These are phyloP conservation scores for Pontederia crassipes DNA, from an alignment of 176 grass and related monocot species.

Conservation along the genomic window DNA sequence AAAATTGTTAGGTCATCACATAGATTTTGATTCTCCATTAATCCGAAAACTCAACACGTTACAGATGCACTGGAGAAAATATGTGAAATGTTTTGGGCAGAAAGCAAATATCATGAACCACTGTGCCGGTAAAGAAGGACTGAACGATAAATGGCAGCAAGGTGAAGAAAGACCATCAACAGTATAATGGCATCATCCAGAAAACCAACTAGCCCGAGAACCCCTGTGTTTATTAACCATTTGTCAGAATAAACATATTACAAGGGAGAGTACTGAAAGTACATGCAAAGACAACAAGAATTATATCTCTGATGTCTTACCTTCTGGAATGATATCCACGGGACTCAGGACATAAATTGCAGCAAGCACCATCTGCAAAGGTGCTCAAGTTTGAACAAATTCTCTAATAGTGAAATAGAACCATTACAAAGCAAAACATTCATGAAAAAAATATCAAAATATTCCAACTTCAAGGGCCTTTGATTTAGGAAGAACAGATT, in stretches of 20 bases:
- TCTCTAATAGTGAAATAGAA: slow-evolving; percentile 6
- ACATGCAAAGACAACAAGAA: slow-evolving; percentile 7
- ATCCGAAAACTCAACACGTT: too few species aligned
- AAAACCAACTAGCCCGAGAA: slow-evolving; percentile 61
- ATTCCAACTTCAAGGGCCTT: slow-evolving; percentile 5
- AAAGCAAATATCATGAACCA: slow-evolving; percentile 17
- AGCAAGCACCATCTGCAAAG: slow-evolving; percentile 58
- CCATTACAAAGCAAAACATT: background rate
- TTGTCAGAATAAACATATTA: background rate
- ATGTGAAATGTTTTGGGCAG: background rate
- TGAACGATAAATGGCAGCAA: slow-evolving; percentile 70
- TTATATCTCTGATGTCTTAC: slow-evolving; percentile 20
- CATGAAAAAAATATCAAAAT: background rate
- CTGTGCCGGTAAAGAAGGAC: slow-evolving; percentile 86
- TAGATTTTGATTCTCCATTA: too few species aligned
- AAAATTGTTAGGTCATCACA: too few species aligned
- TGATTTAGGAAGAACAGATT: background rate
- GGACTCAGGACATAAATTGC: slow-evolving; percentile 85
- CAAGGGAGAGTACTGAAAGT: background rate
- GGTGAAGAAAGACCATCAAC: slow-evolving; percentile 76
- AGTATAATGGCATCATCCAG: slow-evolving; percentile 69
- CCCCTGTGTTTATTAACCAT: slow-evolving; percentile 25
- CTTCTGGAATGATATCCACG: slow-evolving; percentile 74
- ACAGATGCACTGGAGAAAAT: too few species aligned
- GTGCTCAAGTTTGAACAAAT: slow-evolving; percentile 20